These are phyloP conservation scores for Fusarium sp. DNA, from an alignment of 2,329 filamentous ascomycete genomes.

Conservation along the genomic window DNA sequence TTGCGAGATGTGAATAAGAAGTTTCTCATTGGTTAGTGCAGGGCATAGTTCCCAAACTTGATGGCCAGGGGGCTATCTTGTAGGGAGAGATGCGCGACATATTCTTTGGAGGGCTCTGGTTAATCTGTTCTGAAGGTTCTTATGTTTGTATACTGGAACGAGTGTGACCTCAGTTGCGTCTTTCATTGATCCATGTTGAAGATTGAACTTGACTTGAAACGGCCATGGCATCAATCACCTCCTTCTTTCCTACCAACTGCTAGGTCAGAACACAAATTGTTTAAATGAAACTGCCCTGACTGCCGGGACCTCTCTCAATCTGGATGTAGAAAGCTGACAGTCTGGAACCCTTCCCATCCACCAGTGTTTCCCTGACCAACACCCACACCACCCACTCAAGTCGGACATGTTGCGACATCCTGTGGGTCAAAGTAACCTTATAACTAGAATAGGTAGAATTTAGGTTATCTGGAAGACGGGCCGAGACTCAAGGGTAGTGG, in stretches of 20 bases:
- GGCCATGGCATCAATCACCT: too few relatives aligned
- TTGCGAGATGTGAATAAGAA: constrained; percentile 7
- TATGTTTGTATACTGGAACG: too few relatives aligned
- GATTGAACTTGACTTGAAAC: too few relatives aligned
- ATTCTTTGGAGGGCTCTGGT: background rate
- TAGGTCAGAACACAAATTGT: background rate
- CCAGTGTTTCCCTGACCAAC: background rate
- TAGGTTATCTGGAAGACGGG: background rate
- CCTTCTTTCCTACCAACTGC: too few relatives aligned
- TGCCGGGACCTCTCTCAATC: background rate
- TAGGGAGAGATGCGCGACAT: too few relatives aligned
- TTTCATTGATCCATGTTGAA: too few relatives aligned
- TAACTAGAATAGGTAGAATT: background rate
- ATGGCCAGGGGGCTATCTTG: background rate
- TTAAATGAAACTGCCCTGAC: background rate
- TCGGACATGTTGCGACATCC: background rate
- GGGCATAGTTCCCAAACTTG: background rate
- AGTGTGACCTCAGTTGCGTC: too few relatives aligned
- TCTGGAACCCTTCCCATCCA: background rate
- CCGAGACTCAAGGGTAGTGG: background rate
- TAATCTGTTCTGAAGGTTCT: too few relatives aligned
- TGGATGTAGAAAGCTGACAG: background rate
- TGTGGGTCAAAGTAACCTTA: background rate
- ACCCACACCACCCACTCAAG: background rate
- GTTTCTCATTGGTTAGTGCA: constrained; percentile 7